These are phyloP conservation scores for Papiliotrema nemorosa DNA, from an alignment of 1,284 basidiomycete genomes.

Conservation along the genomic window DNA sequence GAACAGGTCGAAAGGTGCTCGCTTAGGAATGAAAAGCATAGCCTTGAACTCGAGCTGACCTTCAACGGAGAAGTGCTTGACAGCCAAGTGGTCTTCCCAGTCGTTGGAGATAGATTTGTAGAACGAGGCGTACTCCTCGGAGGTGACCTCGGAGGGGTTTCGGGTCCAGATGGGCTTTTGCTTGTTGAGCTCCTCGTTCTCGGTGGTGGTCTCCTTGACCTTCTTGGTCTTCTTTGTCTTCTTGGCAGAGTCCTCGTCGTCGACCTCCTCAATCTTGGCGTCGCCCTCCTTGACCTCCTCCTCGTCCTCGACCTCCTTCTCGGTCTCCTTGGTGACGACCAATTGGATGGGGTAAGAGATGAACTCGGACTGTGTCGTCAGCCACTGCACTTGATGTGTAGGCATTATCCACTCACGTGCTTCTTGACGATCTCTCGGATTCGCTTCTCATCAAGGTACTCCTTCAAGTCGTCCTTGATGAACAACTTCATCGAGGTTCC, in stretches of 20 bases:
- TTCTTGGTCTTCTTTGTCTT: constrained; percentile 96
- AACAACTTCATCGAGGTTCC: constrained; percentile 92
- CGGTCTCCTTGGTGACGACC: constrained; percentile 97
- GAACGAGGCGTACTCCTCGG: constrained; percentile 93
- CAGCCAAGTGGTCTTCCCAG: constrained; percentile 99
- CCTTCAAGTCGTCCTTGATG: constrained; percentile 98
- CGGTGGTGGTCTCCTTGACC: constrained; percentile 83
- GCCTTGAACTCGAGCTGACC: constrained; percentile 99
- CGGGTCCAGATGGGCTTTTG: constrained; percentile 99
- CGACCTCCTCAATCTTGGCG: constrained; percentile 71
- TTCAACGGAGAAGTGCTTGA: constrained; percentile 99
- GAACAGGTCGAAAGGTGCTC: constrained; percentile 98
- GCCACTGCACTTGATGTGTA: neutral
- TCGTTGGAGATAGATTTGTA: constrained; percentile 99
- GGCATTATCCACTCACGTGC: constrained; percentile 58
- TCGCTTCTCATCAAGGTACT: constrained; percentile 99
- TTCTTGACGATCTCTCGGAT: constrained; percentile 99
- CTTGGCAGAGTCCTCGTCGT: constrained; percentile 61
- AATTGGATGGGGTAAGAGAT: constrained; percentile 99
- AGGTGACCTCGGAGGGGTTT: constrained; percentile 88
- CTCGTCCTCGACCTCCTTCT: constrained; percentile 90
- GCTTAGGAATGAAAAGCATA: constrained; percentile 94
- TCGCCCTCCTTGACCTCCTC: constrained; percentile 64
- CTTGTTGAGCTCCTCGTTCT: constrained; percentile 99
- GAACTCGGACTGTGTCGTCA: constrained; percentile 75